These are phyloP conservation scores for Botrytis pseudocinerea DNA, from an alignment of 2,329 filamentous ascomycete genomes.

Conservation along the genomic window DNA sequence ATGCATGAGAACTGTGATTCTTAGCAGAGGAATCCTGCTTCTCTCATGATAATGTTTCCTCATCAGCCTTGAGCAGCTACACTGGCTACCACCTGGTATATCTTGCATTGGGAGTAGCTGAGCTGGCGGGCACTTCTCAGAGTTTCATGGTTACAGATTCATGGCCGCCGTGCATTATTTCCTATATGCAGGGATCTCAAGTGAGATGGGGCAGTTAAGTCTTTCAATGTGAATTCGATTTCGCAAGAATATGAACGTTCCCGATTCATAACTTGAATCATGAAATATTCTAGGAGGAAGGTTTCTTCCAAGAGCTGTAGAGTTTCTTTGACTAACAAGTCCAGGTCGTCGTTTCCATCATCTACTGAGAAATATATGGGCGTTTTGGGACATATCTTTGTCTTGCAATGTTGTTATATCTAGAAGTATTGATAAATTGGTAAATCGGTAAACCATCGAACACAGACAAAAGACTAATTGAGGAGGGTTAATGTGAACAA, in stretches of 20 bases:
- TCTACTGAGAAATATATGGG: not conserved
- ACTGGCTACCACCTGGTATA: not conserved
- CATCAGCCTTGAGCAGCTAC: not conserved
- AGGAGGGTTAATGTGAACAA: not conserved
- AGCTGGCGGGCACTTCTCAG: not conserved
- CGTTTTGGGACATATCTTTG: not conserved
- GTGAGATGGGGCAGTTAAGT: too few species aligned
- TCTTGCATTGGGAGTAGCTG: not conserved
- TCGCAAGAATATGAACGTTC: not conserved
- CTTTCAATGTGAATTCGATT: not conserved
- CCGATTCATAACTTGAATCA: not conserved
- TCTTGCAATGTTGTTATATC: not conserved
- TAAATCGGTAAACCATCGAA: not conserved
- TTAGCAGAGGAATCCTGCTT: not conserved
- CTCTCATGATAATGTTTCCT: not conserved
- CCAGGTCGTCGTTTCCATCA: not conserved
- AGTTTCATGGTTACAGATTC: not conserved
- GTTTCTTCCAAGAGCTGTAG: not conserved
- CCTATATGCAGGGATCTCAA: not conserved
- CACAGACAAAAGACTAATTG: not conserved
- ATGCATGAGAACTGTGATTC: not conserved
- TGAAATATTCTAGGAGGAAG: not conserved
- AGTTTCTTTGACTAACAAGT: not conserved
- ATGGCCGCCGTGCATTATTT: not conserved
- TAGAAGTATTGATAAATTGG: not conserved